phyloP scores from a whole-genome alignment of 2,329 filamentous ascomycete genomes.

The Gyromitra esculenta region DNA sequence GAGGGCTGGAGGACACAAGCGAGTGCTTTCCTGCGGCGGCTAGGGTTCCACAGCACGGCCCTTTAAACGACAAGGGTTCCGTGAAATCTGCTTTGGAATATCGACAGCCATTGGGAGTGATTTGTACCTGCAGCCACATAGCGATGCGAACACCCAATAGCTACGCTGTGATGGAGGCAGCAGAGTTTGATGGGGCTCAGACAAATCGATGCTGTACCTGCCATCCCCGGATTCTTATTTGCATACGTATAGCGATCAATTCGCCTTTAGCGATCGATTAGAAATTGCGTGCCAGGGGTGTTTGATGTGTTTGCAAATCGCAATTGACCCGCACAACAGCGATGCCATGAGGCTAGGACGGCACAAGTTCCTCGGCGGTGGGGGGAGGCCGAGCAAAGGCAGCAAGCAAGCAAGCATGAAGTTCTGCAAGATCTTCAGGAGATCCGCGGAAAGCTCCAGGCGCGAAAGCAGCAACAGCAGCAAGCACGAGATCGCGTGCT shows the following conservation, averaged over 20 bases:
- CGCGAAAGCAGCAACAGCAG: not conserved
- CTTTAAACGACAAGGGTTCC: constrained; percentile 6
- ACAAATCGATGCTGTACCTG: constrained; percentile 21
- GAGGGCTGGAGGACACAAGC: constrained; percentile 31
- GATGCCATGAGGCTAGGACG: not conserved
- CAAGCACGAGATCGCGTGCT: constrained; percentile 17
- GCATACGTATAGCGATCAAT: constrained; percentile 6
- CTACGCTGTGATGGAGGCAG: constrained; percentile 9
- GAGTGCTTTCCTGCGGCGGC: constrained; percentile 7
- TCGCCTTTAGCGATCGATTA: not conserved
- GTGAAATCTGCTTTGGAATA: constrained; percentile 12
- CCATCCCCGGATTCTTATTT: constrained; percentile 12
- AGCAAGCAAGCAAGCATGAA: no score
- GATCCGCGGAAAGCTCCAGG: not conserved
- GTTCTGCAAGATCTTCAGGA: not conserved
- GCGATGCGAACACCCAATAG: not conserved
- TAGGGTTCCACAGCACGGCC: constrained; percentile 19
- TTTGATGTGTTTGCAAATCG: constrained; percentile 21
- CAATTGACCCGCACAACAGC: not conserved
- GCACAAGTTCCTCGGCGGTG: not conserved
- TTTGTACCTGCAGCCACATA: constrained; percentile 20
- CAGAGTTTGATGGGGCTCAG: not conserved
- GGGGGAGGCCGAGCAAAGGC: not conserved
- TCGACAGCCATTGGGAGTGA: constrained; percentile 3
- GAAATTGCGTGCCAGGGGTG: constrained; percentile 2